Evolutionary conservation across 306 rosid species (phyloP).

Genomic region (Quercus glauca): DNA sequence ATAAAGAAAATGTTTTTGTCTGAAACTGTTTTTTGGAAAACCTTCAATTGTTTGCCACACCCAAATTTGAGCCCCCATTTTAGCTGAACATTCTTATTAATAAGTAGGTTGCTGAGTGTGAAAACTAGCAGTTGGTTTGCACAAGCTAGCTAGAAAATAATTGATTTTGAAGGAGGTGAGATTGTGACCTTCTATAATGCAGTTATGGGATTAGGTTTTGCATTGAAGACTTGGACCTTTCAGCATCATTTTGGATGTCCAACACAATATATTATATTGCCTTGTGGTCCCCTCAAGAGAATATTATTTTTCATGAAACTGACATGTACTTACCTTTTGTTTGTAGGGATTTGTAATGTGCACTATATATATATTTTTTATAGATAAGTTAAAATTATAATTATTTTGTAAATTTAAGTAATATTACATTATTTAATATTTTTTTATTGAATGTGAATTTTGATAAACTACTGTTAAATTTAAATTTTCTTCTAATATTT

Average conservation of each 20-base stretch:
- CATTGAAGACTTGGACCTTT: constrained; percentile 48
- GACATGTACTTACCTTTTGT: background rate
- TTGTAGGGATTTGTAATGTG: background rate
- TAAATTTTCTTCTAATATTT: too few relatives aligned
- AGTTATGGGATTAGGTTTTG: constrained; percentile 60
- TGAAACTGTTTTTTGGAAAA: too few relatives aligned
- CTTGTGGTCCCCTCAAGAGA: constrained; percentile 59
- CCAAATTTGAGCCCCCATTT: too few relatives aligned
- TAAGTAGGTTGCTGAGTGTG: constrained; percentile 5
- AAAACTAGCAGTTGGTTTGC: constrained; percentile 28
- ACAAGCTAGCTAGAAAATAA: constrained; percentile 13
- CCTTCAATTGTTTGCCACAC: too few relatives aligned
- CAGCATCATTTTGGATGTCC: constrained; percentile 39
- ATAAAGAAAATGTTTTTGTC: too few relatives aligned
- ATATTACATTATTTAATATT: too few relatives aligned
- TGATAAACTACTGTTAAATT: too few relatives aligned
- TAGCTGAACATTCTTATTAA: too few relatives aligned
- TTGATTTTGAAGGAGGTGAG: constrained; percentile 35
- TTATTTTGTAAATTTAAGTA: too few relatives aligned
- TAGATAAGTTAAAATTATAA: too few relatives aligned
- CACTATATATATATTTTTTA: background rate
- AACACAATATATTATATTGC: constrained; percentile 35
- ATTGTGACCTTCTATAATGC: constrained; percentile 43
- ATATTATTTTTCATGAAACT: constrained; percentile 33
- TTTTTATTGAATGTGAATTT: too few relatives aligned